Conservation (phyloP, 2,329 filamentous ascomycete genomes). For the Aureobasidium sp. region DNA sequence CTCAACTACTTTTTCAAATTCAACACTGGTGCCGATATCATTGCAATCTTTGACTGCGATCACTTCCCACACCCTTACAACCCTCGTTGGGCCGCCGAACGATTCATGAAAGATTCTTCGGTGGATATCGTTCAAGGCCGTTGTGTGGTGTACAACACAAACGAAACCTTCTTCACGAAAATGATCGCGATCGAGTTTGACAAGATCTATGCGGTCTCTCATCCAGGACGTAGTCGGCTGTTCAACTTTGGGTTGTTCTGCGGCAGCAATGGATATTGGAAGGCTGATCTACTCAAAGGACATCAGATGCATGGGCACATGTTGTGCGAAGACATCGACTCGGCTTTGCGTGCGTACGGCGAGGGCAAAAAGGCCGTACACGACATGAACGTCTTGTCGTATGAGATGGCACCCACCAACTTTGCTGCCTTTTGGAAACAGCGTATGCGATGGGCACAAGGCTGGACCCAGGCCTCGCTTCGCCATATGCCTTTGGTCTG, state of each 20-base stretch:
- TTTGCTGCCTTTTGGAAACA: conserved; percentile 41
- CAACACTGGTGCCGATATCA: conserved; percentile 37
- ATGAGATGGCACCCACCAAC: conserved; percentile 40
- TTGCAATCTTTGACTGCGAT: conserved; percentile 42
- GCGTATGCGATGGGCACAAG: conserved; percentile 42
- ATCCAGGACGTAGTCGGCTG: conserved; percentile 39
- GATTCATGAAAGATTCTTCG: conserved; percentile 34
- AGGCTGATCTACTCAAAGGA: conserved; percentile 34
- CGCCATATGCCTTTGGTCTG: conserved; percentile 35
- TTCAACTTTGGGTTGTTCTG: conserved; percentile 41
- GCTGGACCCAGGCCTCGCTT: conserved; percentile 41
- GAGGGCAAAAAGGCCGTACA: conserved; percentile 37
- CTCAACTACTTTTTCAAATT: conserved; percentile 41
- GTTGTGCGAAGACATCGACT: conserved; percentile 44
- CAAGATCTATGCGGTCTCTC: conserved; percentile 44
- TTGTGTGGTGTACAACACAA: conserved; percentile 41
- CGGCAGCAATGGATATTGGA: conserved; percentile 43
- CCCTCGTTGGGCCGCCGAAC: conserved; percentile 40
- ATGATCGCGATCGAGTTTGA: conserved; percentile 44
- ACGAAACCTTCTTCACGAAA: conserved; percentile 34
- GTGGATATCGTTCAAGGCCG: conserved; percentile 42
- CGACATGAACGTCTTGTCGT: conserved; percentile 41
- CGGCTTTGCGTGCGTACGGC: conserved; percentile 37
- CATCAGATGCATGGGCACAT: conserved; percentile 43
- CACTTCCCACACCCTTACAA: conserved; percentile 43